phyloP scores from a whole-genome alignment of 306 rosid genomes.

The Amphicarpaea edgeworthii region DNA sequence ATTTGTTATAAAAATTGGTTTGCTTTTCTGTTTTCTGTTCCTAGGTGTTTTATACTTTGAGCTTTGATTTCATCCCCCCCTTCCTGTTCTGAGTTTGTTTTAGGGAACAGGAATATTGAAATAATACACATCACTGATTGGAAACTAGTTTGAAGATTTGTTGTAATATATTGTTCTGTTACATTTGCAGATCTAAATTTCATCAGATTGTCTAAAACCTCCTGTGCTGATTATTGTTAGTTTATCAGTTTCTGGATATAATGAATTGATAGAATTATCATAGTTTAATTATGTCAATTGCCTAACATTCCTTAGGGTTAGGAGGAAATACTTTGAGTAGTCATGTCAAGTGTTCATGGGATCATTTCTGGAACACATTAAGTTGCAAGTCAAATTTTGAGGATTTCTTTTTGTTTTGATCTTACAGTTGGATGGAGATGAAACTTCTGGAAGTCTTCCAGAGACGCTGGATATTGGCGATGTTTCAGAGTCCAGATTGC shows the following conservation, averaged over 20 bases:
- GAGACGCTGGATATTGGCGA: conserved; percentile 89
- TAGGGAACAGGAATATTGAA: conserved; percentile 12
- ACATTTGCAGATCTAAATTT: not conserved
- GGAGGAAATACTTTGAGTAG: not conserved
- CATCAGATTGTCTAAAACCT: not conserved
- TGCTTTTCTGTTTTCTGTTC: conserved; percentile 32
- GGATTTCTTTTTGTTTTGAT: conserved; percentile 23
- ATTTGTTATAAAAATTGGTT: conserved; percentile 14
- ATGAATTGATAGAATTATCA: conserved; percentile 23
- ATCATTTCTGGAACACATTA: conserved; percentile 14
- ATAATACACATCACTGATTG: conserved; percentile 5
- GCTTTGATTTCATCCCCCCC: not conserved
- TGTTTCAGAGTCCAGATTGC: conserved; percentile 66
- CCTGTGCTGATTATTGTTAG: not conserved
- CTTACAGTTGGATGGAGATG: conserved; percentile 59
- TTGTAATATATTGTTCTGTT: too few species aligned
- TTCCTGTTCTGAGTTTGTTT: conserved; percentile 6
- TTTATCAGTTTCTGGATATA: conserved; percentile 20
- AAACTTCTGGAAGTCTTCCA: conserved; percentile 73
- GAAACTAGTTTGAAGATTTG: conserved; percentile 14
- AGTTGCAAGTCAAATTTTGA: conserved; percentile 37
- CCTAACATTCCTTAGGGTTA: not conserved
- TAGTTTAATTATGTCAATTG: conserved; percentile 27
- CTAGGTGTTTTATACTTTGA: not conserved
- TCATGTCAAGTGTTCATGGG: conserved; percentile 14